Percentiles rank a stretch among this genome's conserved stretches.
These are phyloP conservation scores for Daldinia decipiens DNA, from an alignment of 495 filamentous ascomycete species.

Conservation along the genomic window DNA sequence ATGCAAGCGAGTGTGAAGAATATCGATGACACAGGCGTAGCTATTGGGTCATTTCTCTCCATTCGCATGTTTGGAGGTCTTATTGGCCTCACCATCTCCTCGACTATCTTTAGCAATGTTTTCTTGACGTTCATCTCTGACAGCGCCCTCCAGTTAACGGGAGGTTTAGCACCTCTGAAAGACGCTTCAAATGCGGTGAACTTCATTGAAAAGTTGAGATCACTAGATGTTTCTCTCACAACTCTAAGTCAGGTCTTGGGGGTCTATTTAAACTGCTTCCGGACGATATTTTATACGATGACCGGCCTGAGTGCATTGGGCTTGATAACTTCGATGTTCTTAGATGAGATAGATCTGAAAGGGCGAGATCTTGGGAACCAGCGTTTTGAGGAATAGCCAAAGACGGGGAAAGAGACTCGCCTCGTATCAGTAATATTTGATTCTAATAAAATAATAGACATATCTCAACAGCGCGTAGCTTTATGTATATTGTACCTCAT, in stretches of 20 bases:
- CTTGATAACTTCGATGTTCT: neutral
- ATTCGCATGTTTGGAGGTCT: conserved; percentile 2
- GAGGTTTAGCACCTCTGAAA: neutral
- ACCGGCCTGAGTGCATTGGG: neutral
- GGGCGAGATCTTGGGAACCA: neutral
- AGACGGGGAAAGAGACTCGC: neutral
- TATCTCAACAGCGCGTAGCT: no score
- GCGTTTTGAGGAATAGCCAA: neutral
- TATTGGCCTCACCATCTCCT: neutral
- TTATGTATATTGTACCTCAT: neutral
- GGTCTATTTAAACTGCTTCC: neutral
- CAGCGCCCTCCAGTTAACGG: neutral
- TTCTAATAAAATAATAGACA: neutral
- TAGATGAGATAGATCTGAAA: neutral
- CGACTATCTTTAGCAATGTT: neutral
- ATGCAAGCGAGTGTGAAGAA: neutral
- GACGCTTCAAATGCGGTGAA: neutral
- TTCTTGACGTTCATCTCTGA: neutral
- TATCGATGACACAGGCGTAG: neutral
- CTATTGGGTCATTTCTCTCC: neutral
- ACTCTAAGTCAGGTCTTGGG: neutral
- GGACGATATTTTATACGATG: neutral
- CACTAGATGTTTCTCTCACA: neutral
- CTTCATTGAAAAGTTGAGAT: neutral
- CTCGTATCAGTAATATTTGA: neutral